Conservation (phyloP, 1,284 basidiomycete genomes). For the Exsudoporus floridanus region DNA sequence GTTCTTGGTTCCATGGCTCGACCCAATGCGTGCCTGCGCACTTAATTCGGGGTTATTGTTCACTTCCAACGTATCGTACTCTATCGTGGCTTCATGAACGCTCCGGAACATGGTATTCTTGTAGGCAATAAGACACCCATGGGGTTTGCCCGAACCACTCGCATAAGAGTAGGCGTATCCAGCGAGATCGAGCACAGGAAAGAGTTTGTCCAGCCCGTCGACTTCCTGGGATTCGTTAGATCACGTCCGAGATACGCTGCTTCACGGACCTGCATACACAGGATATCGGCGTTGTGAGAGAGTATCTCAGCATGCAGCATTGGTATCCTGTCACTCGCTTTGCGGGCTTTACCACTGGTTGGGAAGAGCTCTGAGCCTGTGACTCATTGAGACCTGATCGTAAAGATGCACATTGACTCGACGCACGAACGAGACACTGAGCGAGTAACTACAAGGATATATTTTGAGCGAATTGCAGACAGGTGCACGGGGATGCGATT, state of each 20-base stretch:
- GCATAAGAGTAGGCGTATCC: slow-evolving; percentile 64
- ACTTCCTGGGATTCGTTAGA: slow-evolving; percentile 59
- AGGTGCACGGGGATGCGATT: slow-evolving; percentile 5
- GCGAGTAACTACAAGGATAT: slow-evolving; percentile 59
- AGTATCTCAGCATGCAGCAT: slow-evolving; percentile 77
- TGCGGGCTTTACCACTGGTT: slow-evolving; percentile 72
- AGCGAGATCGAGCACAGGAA: slow-evolving; percentile 57
- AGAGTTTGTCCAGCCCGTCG: slow-evolving; percentile 65
- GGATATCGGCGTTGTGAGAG: slow-evolving; percentile 66
- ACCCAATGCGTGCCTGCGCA: slow-evolving; percentile 47
- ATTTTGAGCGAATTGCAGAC: slow-evolving; percentile 11
- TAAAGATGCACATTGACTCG: background rate
- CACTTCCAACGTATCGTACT: slow-evolving; percentile 68
- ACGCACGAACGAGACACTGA: slow-evolving; percentile 75
- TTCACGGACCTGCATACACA: slow-evolving; percentile 75
- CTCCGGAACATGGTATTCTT: slow-evolving; percentile 51
- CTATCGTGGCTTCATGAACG: slow-evolving; percentile 47
- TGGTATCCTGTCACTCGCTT: slow-evolving; percentile 66
- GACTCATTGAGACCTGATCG: slow-evolving; percentile 1
- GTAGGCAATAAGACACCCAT: slow-evolving; percentile 82
- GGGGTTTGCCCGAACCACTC: slow-evolving; percentile 70
- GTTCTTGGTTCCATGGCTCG: slow-evolving; percentile 78
- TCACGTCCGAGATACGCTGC: background rate
- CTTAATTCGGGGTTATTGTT: slow-evolving; percentile 37
- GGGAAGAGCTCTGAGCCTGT: slow-evolving; percentile 84